Conservation (phyloP, 495 filamentous ascomycete species). For the Podospora anserina region DNA sequence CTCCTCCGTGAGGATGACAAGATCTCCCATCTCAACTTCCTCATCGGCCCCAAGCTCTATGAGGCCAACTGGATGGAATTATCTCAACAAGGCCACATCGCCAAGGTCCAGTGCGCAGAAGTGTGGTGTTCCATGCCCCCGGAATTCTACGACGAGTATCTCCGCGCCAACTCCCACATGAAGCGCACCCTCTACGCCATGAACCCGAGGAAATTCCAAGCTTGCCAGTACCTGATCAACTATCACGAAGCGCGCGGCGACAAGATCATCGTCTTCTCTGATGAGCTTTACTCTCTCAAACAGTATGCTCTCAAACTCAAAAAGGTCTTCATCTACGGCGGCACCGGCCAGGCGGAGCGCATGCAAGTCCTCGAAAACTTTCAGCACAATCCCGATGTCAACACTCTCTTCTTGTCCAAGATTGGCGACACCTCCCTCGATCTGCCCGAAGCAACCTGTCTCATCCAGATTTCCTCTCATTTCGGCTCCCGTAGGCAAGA, state of each 20-base stretch:
- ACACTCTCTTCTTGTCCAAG: conserved; percentile 96
- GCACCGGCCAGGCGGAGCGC: conserved; percentile 81
- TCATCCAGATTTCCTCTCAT: conserved; percentile 98
- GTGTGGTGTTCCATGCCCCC: conserved; percentile 99
- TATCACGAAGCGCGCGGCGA: conserved; percentile 95
- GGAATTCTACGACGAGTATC: conserved; percentile 95
- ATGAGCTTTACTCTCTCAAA: conserved; percentile 93
- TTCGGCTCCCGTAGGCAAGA: conserved; percentile 98
- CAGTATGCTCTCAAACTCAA: conserved; percentile 78
- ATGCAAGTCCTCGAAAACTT: conserved; percentile 92
- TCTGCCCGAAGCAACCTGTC: conserved; percentile 91
- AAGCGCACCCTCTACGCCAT: conserved; percentile 86
- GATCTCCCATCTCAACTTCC: conserved; percentile 93
- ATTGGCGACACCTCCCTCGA: conserved; percentile 98
- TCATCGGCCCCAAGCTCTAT: conserved; percentile 96
- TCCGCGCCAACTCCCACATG: conserved; percentile 48
- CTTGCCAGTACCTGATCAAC: conserved; percentile 93
- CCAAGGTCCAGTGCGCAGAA: conserved; percentile 95
- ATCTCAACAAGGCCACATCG: conserved; percentile 94
- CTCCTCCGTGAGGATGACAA: conserved; percentile 96
- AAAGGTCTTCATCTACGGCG: conserved; percentile 92
- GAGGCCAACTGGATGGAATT: conserved; percentile 99
- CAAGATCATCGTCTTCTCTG: conserved; percentile 98
- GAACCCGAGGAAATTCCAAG: conserved; percentile 97
- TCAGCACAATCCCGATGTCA: conserved; percentile 87